Conservation (phyloP, 1,284 basidiomycete species). For the Moesziomyces antarcticus region DNA sequence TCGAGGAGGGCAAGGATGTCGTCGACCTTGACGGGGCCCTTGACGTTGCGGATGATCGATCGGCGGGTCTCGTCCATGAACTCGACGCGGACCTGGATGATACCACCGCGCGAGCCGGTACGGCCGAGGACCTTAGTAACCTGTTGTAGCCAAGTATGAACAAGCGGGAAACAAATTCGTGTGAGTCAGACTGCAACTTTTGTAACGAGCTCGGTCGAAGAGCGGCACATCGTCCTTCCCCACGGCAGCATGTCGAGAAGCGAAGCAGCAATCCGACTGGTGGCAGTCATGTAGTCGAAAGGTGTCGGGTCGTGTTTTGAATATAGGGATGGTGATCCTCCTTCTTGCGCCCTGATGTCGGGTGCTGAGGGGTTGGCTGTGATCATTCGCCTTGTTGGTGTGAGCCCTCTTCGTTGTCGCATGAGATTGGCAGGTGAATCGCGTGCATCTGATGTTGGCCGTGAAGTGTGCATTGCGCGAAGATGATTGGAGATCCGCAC, state of each 20-base stretch:
- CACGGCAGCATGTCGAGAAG: conserved; percentile 1
- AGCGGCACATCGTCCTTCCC: not conserved
- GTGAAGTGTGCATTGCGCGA: too few relatives aligned
- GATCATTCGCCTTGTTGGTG: too few relatives aligned
- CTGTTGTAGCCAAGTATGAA: conserved; percentile 28
- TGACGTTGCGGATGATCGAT: conserved; percentile 98
- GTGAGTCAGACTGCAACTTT: conserved; percentile 19
- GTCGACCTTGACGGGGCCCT: conserved; percentile 94
- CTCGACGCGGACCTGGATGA: conserved; percentile 99
- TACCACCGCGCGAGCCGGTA: conserved; percentile 98
- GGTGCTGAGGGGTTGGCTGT: too few relatives aligned
- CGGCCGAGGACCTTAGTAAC: conserved; percentile 88
- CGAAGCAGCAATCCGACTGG: too few relatives aligned
- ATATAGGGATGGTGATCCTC: too few relatives aligned
- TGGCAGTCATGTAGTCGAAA: not conserved
- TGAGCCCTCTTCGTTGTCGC: too few relatives aligned
- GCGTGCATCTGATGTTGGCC: too few relatives aligned
- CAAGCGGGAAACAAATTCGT: conserved; percentile 1
- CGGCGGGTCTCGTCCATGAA: conserved; percentile 98
- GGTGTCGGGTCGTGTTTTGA: too few relatives aligned
- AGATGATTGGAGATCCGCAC: too few relatives aligned
- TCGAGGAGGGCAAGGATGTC: conserved; percentile 98
- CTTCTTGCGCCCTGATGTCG: too few relatives aligned
- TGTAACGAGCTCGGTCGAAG: not conserved
- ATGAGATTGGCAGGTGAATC: too few relatives aligned